phyloP scores from a whole-genome alignment of 2,329 filamentous ascomycete species.

The Cordyceps fumosorosea region DNA sequence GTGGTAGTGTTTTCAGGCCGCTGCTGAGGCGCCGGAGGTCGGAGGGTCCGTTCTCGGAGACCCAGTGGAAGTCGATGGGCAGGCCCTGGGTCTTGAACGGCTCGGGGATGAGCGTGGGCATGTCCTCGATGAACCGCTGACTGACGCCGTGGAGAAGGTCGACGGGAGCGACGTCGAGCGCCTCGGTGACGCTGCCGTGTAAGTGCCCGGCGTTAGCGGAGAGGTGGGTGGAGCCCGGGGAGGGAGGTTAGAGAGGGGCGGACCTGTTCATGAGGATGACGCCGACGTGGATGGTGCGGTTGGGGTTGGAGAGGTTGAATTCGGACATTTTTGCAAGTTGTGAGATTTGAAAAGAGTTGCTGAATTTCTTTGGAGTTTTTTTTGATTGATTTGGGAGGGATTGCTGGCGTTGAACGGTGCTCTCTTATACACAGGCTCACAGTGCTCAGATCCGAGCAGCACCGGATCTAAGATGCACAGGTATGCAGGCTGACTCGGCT shows the following conservation, averaged over 20 bases:
- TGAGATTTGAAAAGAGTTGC: background rate
- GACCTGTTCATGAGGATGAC: conserved; percentile 25
- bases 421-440: conserved; percentile 3
- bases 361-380: background rate
- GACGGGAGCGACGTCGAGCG: conserved; percentile 29
- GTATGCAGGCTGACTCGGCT: background rate
- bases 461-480: background rate
- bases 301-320: conserved; percentile 21
- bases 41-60: conserved; percentile 22
- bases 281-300: conserved; percentile 22
- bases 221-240: background rate
- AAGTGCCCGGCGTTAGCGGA: background rate
- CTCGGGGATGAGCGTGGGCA: conserved; percentile 17
- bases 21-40: conserved; percentile 19
- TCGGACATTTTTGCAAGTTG: background rate
- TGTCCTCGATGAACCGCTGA: conserved; percentile 15
- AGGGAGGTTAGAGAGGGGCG: background rate
- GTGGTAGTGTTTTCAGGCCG: conserved; percentile 16
- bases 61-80: conserved; percentile 29
- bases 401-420: background rate
- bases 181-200: conserved; percentile 23
- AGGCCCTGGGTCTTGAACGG: conserved; percentile 19
- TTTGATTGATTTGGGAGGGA: background rate
- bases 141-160: conserved; percentile 22
- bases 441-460: background rate